These are phyloP conservation scores for Schoenoplectus triqueter DNA, from an alignment of 202 grass and related monocot genomes.

Conservation along the genomic window DNA sequence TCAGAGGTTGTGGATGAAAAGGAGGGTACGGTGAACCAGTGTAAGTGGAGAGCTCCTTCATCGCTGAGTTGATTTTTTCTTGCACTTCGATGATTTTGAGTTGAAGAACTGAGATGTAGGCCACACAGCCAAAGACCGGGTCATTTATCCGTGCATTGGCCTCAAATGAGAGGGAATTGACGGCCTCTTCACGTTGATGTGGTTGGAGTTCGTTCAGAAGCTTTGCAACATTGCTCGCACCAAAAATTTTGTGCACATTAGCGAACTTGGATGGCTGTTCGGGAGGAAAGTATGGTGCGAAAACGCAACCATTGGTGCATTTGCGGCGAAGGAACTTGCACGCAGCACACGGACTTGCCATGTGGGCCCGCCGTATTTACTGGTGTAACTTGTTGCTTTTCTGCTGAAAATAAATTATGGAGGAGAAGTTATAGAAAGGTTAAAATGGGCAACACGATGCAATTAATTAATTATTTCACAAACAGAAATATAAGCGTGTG, in stretches of 20 bases:
- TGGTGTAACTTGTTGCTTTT: not conserved
- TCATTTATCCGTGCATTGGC: slow-evolving; percentile 73
- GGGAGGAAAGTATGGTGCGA: slow-evolving; percentile 91
- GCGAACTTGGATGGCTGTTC: slow-evolving; percentile 79
- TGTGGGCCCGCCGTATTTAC: not conserved
- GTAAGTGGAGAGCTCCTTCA: slow-evolving; percentile 72
- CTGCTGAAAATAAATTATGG: not conserved
- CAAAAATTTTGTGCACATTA: slow-evolving; percentile 86
- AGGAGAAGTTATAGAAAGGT: not conserved
- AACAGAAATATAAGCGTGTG: not conserved
- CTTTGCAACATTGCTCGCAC: slow-evolving; percentile 95
- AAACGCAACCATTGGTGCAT: slow-evolving; percentile 82
- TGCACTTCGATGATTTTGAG: slow-evolving; percentile 59
- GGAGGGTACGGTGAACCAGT: slow-evolving; percentile 52
- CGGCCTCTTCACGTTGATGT: slow-evolving; percentile 78
- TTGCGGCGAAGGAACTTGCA: slow-evolving; percentile 92
- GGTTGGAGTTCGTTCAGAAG: slow-evolving; percentile 66
- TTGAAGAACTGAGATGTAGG: slow-evolving; percentile 77
- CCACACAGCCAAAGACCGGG: slow-evolving; percentile 95
- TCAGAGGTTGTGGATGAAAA: slow-evolving; percentile 17
- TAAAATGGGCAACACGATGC: not conserved
- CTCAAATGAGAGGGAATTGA: slow-evolving; percentile 80
- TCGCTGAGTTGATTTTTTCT: slow-evolving; percentile 52
- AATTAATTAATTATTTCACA: not conserved
- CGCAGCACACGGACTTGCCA: slow-evolving; percentile 86